Evolutionary conservation across 2,329 filamentous ascomycete species (phyloP).

Genomic region (Diplodia intermedia): DNA sequence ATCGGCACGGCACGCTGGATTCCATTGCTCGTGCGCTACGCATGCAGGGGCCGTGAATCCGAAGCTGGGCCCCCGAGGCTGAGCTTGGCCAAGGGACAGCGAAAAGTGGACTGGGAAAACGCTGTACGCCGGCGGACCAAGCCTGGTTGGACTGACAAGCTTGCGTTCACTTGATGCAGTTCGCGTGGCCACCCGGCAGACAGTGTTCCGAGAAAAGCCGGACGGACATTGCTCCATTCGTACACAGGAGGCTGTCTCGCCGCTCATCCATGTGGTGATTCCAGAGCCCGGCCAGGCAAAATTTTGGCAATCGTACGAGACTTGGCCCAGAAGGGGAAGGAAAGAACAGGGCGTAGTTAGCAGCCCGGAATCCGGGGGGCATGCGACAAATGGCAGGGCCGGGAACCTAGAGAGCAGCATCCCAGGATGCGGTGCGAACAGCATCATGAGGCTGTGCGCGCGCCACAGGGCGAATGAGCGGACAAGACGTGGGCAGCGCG

Average conservation of each 20-base stretch:
- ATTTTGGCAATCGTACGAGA: slow-evolving; percentile 3
- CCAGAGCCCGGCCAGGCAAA: not conserved
- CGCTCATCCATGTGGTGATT: not conserved
- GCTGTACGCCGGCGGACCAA: too few relatives aligned
- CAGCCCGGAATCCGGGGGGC: slow-evolving; percentile 5
- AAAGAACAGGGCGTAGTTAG: not conserved
- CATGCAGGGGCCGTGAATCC: not conserved
- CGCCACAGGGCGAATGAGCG: slow-evolving; percentile 5
- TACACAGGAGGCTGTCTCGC: not conserved
- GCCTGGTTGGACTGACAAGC: not conserved
- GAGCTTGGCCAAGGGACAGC: not conserved
- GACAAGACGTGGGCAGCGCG: not conserved
- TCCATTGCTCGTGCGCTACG: too few relatives aligned
- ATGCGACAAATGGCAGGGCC: not conserved
- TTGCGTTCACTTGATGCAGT: not conserved
- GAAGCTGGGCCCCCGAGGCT: not conserved
- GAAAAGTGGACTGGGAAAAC: too few relatives aligned
- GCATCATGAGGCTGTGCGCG: slow-evolving; percentile 21
- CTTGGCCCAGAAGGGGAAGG: not conserved
- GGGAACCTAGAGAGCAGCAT: slow-evolving; percentile 7
- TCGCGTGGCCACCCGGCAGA: not conserved
- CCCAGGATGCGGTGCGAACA: slow-evolving; percentile 14
- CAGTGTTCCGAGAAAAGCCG: not conserved
- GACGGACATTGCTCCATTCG: not conserved
- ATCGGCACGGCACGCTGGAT: too few relatives aligned